Evolutionary conservation across 192 early-diverging fungal species (phyloP), one percentile per base, ranked within the genome.

Genomic region (Cetraspora pellucida): DNA sequence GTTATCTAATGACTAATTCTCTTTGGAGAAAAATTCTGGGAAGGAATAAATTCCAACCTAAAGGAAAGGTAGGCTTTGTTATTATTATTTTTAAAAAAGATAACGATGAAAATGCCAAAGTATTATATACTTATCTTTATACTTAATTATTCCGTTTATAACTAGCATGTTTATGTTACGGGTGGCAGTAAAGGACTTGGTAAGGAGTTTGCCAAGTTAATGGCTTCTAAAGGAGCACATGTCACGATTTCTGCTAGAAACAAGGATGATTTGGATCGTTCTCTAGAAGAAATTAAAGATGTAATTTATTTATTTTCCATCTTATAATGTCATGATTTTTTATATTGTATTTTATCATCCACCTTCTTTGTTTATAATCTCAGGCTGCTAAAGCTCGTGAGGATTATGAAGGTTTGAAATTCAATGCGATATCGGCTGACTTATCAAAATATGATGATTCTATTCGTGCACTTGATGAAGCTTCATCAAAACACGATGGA

Each of bases 141-240:
- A 30, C 28, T 54, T 54, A 17, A 19, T 49, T 37, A 14, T 65
- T 52, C 52, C 2, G 13, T 46, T 28, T 55, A 50, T 37, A 54
- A 17, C 19, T 79, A 91, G 78, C 91, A 92, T 80, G 90, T 87
- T 49, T 91, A 90, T 73, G 84, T 94, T 64, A 92, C 93, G 0
- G 92, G 92, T 65, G 91, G 91, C 69, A 92, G 91, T 78, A 83
- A 85, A 25, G 93, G 93, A 0, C 83, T 93, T 13, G 91, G 91
- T 58, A 86, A 89, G 78, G 85, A 79, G 19, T 59, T 93, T 1
- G 90, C 90, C n/a, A 78, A 87, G 37, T 84, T 90, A 44, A 78
- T 93, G 49, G 91, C 85, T 2, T 87, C 88, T 23, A 84, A 85
- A 46, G 91, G 93, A 13, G 93, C 93, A 1, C 85, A 92, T 75